Evolutionary conservation across 345 rosid genomes (phyloP).

Genomic region (Combretum micranthum): DNA sequence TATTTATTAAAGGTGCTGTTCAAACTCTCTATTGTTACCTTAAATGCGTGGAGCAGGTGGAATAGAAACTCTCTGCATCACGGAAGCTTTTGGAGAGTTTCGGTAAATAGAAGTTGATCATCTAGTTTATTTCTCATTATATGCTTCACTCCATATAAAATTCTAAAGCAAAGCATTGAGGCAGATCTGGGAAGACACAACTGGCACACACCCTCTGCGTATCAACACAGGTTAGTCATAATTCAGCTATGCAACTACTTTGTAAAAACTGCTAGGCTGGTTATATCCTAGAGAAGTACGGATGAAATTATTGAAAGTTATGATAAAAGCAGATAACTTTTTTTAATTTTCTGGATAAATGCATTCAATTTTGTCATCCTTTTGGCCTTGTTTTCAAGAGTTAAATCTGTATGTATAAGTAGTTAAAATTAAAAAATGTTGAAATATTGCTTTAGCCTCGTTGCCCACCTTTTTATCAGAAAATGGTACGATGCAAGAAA

Average conservation of each 20-base stretch:
- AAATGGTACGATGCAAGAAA: too few species aligned
- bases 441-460: neutral
- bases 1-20: neutral
- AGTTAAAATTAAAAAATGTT: neutral
- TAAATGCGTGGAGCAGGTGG: conserved; percentile 47
- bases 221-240: conserved; percentile 60
- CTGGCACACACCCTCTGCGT: conserved; percentile 85
- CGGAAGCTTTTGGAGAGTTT: conserved; percentile 94
- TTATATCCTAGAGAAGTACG: too few species aligned
- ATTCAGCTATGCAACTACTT: too few species aligned
- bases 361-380: too few species aligned
- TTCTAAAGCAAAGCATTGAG: conserved; percentile 1
- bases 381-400: too few species aligned
- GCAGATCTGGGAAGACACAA: conserved; percentile 90
- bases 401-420: too few species aligned
- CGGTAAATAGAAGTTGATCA: conserved; percentile 33
- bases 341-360: too few species aligned
- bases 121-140: neutral
- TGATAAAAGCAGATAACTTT: too few species aligned
- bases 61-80: conserved; percentile 64
- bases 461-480: neutral
- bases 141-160: neutral
- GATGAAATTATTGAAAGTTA: too few species aligned
- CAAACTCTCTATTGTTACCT: too few species aligned
- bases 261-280: too few species aligned